Evolutionary conservation across 768 basidiomycete genomes (phyloP).

Genomic region (Lactarius hengduanensis): DNA sequence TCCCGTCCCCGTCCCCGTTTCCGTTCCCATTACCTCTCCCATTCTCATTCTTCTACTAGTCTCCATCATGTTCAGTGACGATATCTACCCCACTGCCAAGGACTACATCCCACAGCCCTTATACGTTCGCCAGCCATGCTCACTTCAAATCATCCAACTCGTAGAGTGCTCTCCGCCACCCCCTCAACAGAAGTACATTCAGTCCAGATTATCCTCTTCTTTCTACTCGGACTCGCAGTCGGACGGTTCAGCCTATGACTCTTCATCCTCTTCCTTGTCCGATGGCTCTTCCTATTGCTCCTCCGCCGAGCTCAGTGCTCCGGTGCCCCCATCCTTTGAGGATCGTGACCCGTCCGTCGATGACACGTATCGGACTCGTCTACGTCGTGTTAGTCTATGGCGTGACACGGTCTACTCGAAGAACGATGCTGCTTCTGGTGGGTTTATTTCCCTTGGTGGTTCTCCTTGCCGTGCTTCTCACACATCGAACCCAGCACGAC

Average conservation of each 20-base stretch:
- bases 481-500: constrained; percentile 2
- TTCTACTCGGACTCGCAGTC: constrained; percentile 31
- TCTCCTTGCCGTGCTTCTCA: constrained; percentile 2
- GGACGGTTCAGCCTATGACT: constrained; percentile 38
- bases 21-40: neutral
- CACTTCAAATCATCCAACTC: constrained; percentile 29
- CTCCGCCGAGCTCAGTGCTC: constrained; percentile 44
- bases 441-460: constrained; percentile 5
- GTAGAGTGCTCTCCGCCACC: constrained; percentile 31
- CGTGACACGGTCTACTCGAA: constrained; percentile 52
- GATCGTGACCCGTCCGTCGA: constrained; percentile 35
- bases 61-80: constrained; percentile 31
- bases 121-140: constrained; percentile 28
- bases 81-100: constrained; percentile 20
- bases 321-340: constrained; percentile 25
- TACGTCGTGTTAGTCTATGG: constrained; percentile 73
- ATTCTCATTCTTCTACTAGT: neutral
- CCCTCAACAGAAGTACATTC: constrained; percentile 30
- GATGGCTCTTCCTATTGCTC: constrained; percentile 70
- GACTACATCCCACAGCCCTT: constrained; percentile 26
- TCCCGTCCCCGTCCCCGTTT: constrained; percentile 20
- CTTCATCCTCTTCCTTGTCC: constrained; percentile 43
- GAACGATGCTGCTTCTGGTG: constrained; percentile 31
- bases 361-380: constrained; percentile 53
- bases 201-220: constrained; percentile 35